These are phyloP conservation scores for Leccinellum luteum DNA, from an alignment of 768 basidiomycete genomes.

Conservation along the genomic window DNA sequence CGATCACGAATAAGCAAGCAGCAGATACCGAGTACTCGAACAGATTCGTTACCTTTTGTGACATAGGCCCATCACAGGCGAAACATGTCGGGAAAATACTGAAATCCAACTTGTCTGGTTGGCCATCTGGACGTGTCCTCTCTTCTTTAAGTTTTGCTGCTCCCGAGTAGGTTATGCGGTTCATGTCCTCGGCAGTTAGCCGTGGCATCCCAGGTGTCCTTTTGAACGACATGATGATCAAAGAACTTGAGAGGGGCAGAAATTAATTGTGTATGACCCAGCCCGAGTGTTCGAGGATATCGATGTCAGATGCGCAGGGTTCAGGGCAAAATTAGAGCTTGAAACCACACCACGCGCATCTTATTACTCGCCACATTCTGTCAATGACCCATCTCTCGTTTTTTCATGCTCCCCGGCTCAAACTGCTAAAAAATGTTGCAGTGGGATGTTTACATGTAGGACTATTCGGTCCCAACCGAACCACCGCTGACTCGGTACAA, in stretches of 20 bases:
- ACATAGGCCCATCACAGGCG: conserved; percentile 17
- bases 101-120: conserved; percentile 30
- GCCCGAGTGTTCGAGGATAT: not conserved
- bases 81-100: conserved; percentile 23
- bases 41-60: conserved; percentile 18
- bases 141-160: conserved; percentile 29
- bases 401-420: conserved; percentile 11
- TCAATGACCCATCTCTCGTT: conserved; percentile 18
- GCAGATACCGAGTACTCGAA: not conserved
- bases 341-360: not conserved
- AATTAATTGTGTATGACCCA: not conserved
- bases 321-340: not conserved
- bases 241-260: not conserved
- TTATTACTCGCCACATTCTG: not conserved
- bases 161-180: conserved; percentile 26
- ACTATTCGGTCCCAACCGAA: not conserved
- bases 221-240: conserved; percentile 16
- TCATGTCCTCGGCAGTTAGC: conserved; percentile 27
- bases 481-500: conserved; percentile 1
- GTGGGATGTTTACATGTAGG: conserved; percentile 30
- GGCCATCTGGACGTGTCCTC: conserved; percentile 26
- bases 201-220: conserved; percentile 7
- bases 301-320: not conserved
- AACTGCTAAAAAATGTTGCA: conserved; percentile 20
- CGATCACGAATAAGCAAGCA: not conserved